phyloP scores from a whole-genome alignment of 768 basidiomycete genomes.

The Mycena rosella region DNA sequence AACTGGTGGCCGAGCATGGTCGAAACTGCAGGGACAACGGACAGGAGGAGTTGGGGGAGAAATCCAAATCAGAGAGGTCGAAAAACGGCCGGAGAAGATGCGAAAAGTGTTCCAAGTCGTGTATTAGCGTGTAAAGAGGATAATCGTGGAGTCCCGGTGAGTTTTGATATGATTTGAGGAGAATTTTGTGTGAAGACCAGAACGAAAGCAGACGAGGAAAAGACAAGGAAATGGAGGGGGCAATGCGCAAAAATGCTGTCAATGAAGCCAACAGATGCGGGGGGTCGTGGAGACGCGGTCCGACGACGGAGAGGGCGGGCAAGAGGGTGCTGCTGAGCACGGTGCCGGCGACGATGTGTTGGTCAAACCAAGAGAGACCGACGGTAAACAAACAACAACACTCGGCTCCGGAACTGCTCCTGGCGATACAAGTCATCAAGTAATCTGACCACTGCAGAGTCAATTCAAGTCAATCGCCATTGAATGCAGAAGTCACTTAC shows the following conservation, averaged over 20 bases:
- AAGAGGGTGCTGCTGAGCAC: conserved; percentile 16
- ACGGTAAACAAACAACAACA: neutral
- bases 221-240: conserved; percentile 11
- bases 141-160: conserved; percentile 26
- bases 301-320: conserved; percentile 22
- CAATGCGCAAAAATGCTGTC: conserved; percentile 28
- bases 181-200: conserved; percentile 24
- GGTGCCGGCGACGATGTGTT: conserved; percentile 10
- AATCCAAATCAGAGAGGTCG: conserved; percentile 28
- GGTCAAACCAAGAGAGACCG: conserved; percentile 25
- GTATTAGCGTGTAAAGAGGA: conserved; percentile 35
- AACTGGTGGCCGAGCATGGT: conserved; percentile 91
- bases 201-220: conserved; percentile 23
- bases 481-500: too few species aligned
- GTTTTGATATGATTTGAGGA: conserved; percentile 35
- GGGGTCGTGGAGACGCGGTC: conserved; percentile 27
- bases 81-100: conserved; percentile 30
- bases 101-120: conserved; percentile 27
- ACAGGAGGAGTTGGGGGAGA: conserved; percentile 21
- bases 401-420: too few species aligned
- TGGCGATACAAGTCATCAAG: too few species aligned
- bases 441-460: too few species aligned
- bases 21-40: conserved; percentile 31
- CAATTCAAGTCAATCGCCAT: too few species aligned
- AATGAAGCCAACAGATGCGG: conserved; percentile 38